Base-by-base conservation (phyloP, 139 green algal genomes). In the Diplosphaera chodatii region DNA sequence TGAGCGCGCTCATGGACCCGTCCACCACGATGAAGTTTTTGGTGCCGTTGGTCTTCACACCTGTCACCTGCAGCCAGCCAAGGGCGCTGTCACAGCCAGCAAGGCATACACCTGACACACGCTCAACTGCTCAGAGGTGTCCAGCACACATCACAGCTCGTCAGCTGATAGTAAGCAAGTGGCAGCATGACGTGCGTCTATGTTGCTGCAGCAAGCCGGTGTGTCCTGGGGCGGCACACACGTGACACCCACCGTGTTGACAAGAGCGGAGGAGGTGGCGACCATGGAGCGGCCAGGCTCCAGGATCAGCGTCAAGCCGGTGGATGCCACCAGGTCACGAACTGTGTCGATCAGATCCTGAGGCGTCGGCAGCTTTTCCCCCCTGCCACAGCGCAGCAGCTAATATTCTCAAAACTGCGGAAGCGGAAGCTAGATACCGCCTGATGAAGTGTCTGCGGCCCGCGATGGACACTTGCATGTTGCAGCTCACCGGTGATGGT, bases 1-100 rank as follows among this genome's bases (percentile, higher is more conserved):
- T 98, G 77, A 98, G 87, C 65, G 95, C 83, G 23, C 91, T 85
- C 94, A 98, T 98, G 80, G 89, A 96, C 68, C 94, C 94, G 79
- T 98, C 93, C 1, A 98, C 79, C 0, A 98, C 94, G 40, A 97
- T 87, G 81, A 98, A 98, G 73, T 97, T 87, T 81, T 98, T 98
- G 84, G 84, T 95, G 80, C 94, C 94, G 80, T 98, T 98, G 71
- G 91, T 95, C 86, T 98, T 98, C 18, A 90, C 83, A 68, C 93
- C 91, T 79, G 82, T 86, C 40, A 86, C 37, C 37, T 48, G 37
- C 37, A 48, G 10, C n/a, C n/a, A n/a, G n/a, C n/a, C n/a, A n/a
- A n/a, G n/a, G n/a, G n/a, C n/a, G n/a, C n/a, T n/a, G n/a, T n/a
- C n/a, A n/a, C n/a, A n/a, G n/a, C n/a, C n/a, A n/a, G n/a, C n/a